These are phyloP conservation scores for Bipolaris gigantea DNA, from an alignment of 2,329 filamentous ascomycete genomes.

Conservation along the genomic window DNA sequence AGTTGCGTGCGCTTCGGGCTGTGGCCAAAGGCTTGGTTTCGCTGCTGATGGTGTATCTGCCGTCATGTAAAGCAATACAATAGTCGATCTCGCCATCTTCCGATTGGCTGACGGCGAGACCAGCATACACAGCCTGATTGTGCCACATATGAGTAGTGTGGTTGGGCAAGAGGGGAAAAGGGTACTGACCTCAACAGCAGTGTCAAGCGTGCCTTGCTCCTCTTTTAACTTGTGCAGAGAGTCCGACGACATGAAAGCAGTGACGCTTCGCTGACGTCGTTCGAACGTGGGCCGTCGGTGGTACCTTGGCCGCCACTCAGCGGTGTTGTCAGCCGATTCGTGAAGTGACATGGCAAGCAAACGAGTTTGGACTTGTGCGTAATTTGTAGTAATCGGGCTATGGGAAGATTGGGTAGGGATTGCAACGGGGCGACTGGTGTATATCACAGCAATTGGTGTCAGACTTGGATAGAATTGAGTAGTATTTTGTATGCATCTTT, in stretches of 20 bases:
- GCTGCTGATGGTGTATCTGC: conserved; percentile 74
- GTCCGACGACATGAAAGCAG: conserved; percentile 5
- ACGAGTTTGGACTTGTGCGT: background rate
- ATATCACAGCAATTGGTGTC: background rate
- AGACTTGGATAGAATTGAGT: background rate
- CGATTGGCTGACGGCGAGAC: conserved; percentile 60
- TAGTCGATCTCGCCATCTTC: conserved; percentile 56
- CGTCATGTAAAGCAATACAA: conserved; percentile 68
- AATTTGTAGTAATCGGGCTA: background rate
- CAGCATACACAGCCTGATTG: conserved; percentile 56
- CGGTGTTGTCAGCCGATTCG: background rate
- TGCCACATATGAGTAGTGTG: conserved; percentile 2
- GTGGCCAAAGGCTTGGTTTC: conserved; percentile 49
- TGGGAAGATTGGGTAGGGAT: background rate
- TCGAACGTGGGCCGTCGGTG: conserved; percentile 3
- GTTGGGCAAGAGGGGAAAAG: background rate
- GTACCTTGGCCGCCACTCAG: conserved; percentile 2
- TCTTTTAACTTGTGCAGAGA: conserved; percentile 10
- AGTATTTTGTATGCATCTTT: background rate
- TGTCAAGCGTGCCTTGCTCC: conserved; percentile 7
- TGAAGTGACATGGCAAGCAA: conserved; percentile 6
- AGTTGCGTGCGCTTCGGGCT: background rate
- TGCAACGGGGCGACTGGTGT: background rate
- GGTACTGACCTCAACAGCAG: conserved; percentile 4
- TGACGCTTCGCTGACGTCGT: conserved; percentile 11